A percentile compares a stretch with the other conserved stretches of the same genome.
Evolutionary conservation across 768 basidiomycete genomes (phyloP).

Genomic region (Suillus subalutaceus): DNA sequence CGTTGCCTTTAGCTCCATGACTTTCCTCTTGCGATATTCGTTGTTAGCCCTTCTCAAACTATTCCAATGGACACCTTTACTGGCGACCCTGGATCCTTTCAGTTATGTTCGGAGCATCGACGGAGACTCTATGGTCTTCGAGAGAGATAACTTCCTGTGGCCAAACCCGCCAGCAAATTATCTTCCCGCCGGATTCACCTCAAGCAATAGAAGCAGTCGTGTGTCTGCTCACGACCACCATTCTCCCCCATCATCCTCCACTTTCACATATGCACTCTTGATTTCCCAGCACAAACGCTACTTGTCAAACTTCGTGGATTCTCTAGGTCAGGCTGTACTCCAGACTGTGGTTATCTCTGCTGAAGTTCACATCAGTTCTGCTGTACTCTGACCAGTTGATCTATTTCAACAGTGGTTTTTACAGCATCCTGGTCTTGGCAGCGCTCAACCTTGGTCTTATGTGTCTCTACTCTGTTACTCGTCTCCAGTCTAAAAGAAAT

Average conservation of each 20-base stretch:
- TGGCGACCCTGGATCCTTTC: neutral
- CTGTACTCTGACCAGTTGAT: conserved; percentile 1
- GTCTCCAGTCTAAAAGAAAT: neutral
- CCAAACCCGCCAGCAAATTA: neutral
- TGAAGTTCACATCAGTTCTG: neutral
- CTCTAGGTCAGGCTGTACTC: neutral
- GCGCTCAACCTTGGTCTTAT: neutral
- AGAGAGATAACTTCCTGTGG: neutral
- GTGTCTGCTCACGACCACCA: neutral
- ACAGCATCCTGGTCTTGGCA: neutral
- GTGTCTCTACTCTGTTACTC: neutral
- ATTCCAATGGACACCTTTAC: neutral
- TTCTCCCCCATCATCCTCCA: neutral
- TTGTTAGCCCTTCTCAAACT: conserved; percentile 1
- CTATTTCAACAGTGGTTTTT: neutral
- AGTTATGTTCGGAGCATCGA: neutral
- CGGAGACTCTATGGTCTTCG: neutral
- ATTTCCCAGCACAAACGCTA: conserved; percentile 4
- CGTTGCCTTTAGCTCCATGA: neutral
- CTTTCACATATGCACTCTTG: neutral
- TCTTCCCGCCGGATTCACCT: neutral
- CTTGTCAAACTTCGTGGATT: conserved; percentile 1
- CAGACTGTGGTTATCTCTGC: neutral
- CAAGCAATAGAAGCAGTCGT: neutral
- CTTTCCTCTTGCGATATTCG: neutral